Evolutionary conservation across 345 rosid genomes (phyloP).

Genomic region (Citrus mangshanensis): DNA sequence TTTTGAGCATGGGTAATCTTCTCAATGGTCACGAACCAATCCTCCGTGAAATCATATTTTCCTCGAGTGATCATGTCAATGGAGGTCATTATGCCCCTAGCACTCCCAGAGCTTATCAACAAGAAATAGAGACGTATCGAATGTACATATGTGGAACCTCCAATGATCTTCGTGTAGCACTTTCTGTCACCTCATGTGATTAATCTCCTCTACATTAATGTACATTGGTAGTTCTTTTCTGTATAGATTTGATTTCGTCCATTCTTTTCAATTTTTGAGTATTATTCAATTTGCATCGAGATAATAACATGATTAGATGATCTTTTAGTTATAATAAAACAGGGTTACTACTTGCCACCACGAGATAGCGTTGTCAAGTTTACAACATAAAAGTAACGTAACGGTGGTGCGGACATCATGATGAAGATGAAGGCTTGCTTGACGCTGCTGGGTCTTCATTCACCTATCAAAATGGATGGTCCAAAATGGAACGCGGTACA

Average conservation of each 20-base stretch:
- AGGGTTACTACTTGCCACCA: neutral
- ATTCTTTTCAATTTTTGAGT: neutral
- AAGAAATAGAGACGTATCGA: slow-evolving; percentile 76
- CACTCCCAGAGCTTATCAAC: slow-evolving; percentile 30
- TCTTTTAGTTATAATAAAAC: neutral
- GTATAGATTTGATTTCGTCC: neutral
- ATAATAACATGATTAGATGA: neutral
- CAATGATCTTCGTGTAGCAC: slow-evolving; percentile 90
- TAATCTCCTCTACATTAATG: neutral
- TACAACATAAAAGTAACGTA: too few relatives aligned
- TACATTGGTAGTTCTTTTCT: neutral
- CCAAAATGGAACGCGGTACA: neutral
- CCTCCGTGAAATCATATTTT: slow-evolving; percentile 73
- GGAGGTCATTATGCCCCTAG: slow-evolving; percentile 55
- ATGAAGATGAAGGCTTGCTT: neutral
- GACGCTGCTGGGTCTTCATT: neutral
- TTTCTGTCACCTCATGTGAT: slow-evolving; percentile 81
- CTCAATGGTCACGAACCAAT: slow-evolving; percentile 94
- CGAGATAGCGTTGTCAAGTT: too few relatives aligned
- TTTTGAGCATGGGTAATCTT: slow-evolving; percentile 93
- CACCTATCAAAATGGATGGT: neutral
- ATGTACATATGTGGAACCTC: slow-evolving; percentile 92
- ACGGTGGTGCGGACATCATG: too few relatives aligned
- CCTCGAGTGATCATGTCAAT: slow-evolving; percentile 46
- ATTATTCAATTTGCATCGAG: neutral